These are phyloP conservation scores for Phytophthora fragariaefolia DNA, from an alignment of 352 stramenopile species.

Conservation along the genomic window DNA sequence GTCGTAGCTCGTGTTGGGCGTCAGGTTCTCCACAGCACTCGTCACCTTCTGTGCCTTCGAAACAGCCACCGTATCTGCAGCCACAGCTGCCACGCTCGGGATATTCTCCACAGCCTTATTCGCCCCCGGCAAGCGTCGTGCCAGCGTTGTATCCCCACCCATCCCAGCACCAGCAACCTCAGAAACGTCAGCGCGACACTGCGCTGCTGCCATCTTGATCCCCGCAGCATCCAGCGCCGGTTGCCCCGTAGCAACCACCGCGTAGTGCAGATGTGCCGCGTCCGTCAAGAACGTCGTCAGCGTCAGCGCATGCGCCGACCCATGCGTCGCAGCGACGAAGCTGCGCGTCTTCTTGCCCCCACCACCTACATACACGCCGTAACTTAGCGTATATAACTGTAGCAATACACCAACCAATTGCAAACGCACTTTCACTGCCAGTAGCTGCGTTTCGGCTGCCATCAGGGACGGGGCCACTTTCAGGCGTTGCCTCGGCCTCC, in stretches of 20 bases:
- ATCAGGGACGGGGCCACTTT: neutral
- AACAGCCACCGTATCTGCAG: conserved; percentile 55
- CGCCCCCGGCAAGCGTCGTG: conserved; percentile 1
- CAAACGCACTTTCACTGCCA: conserved; percentile 8
- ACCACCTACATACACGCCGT: neutral
- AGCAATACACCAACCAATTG: neutral
- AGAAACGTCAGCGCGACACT: conserved; percentile 25
- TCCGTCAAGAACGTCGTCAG: conserved; percentile 80
- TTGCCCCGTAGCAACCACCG: conserved; percentile 50
- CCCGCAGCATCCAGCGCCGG: conserved; percentile 44
- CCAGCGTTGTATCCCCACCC: neutral
- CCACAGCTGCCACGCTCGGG: conserved; percentile 7
- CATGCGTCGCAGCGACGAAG: conserved; percentile 59
- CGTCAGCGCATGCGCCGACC: conserved; percentile 55
- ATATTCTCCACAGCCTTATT: conserved; percentile 16
- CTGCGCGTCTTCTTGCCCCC: conserved; percentile 37
- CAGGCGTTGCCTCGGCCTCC: conserved; percentile 8
- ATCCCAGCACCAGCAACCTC: neutral
- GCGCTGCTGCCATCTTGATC: conserved; percentile 53
- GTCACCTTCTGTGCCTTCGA: conserved; percentile 61
- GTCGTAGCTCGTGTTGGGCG: conserved; percentile 76
- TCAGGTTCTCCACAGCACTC: conserved; percentile 45
- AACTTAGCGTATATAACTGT: neutral
- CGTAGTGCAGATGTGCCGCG: conserved; percentile 77
- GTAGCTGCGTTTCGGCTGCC: neutral